Base-by-base conservation (phyloP, 2,329 filamentous ascomycete genomes). In the Neonectria punicea region DNA sequence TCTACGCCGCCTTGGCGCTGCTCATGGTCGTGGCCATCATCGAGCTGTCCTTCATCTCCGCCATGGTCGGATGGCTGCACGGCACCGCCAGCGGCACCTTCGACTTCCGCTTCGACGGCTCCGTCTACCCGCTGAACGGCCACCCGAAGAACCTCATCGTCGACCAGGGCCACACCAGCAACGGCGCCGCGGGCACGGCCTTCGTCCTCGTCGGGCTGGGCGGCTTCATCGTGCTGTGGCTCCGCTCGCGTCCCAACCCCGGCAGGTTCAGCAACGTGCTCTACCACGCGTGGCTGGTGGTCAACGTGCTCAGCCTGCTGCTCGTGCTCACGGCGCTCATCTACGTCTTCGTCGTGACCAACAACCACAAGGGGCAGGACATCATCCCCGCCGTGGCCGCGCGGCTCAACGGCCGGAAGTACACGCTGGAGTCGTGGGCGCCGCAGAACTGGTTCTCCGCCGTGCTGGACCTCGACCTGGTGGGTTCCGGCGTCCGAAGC, bases 361-460 rank as follows among this genome's bases (percentile, higher is more conserved):
- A 72, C 47, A 18, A 70, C 2, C 72, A 76, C 18, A 67, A 67
- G 0, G 71, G 69, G 1, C 74, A 75, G 44, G 39, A 20, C 1
- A 75, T 75, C 22, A 28, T 73, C 6, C 53, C 63, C 2, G 10
- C 49, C 2, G 28, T 63, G 5, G 74, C 69, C 0, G 61, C 67
- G 1, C 56, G 50, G 2, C 68, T 74, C 1, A 32, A 63, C 1
- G 61, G 46, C 4, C 30, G 66, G 8, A 72, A 72, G 43, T 76
- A 76, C 43, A 41, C 64, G 1, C 25, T 69, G 1, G 58, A 74
- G 10, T 67, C 69, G 0, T 76, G 74, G 74, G 71, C 74, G 7
- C 74, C 74, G 2, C 74, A 76, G 53, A 74, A 71, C 25, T 76
- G 74, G 74, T 76, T 68, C 14, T 56, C 73, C 1, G 74, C 74